Conservation (phyloP, 2,329 filamentous ascomycete species). For the Colletotrichum sp. region DNA sequence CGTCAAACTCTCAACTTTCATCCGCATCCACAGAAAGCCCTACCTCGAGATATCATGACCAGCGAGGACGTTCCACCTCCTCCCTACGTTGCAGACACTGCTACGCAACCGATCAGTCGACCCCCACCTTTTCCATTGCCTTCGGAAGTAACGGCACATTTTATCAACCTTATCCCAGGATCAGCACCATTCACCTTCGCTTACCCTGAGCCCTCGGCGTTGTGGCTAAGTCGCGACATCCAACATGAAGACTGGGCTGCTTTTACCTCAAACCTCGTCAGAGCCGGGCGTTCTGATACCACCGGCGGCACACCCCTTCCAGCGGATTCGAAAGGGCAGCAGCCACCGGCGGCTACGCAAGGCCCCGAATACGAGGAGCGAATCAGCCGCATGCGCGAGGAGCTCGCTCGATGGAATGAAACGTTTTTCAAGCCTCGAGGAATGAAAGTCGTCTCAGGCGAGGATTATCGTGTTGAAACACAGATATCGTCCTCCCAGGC, state of each 20-base stretch:
- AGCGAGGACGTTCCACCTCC: background rate
- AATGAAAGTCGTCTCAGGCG: background rate
- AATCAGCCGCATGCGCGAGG: background rate
- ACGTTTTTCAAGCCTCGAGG: background rate
- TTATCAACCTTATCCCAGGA: background rate
- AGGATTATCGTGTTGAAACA: background rate
- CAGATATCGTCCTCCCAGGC: background rate
- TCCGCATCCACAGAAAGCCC: background rate
- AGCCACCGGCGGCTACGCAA: background rate
- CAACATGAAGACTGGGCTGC: background rate
- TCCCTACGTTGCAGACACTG: background rate
- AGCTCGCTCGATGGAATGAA: background rate
- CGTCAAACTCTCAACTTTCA: background rate
- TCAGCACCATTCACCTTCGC: background rate
- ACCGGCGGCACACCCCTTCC: background rate
- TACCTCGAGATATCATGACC: fast-evolving
- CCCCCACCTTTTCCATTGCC: background rate
- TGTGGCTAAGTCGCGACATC: background rate
- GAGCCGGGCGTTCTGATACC: background rate
- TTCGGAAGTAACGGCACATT: background rate
- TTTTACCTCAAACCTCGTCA: background rate
- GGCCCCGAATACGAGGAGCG: background rate
- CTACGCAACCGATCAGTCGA: background rate
- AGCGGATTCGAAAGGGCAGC: background rate
- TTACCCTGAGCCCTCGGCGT: background rate